Evolutionary conservation across 1,284 basidiomycete species (phyloP).

Genomic region (Tilletia indica): DNA sequence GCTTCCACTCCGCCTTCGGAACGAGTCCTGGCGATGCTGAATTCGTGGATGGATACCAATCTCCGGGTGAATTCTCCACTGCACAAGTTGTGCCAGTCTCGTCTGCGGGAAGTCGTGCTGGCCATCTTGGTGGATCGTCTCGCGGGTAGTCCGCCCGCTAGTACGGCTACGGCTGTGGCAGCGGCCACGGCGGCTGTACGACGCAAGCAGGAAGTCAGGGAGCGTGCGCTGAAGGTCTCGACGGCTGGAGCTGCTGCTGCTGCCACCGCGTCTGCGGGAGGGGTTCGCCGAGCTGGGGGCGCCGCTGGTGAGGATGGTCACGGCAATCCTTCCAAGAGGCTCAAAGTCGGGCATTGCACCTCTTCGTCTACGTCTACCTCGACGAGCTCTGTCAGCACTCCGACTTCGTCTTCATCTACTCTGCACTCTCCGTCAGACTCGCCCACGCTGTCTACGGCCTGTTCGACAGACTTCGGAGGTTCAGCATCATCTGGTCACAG

Average conservation of each 20-base stretch:
- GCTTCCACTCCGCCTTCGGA: constrained; percentile 28
- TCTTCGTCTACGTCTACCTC: neutral
- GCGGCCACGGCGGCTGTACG: neutral
- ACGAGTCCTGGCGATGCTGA: constrained; percentile 35
- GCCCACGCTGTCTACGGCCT: neutral
- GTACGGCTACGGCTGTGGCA: constrained; percentile 16
- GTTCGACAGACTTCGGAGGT: neutral
- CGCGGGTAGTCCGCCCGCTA: constrained; percentile 10
- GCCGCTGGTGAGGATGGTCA: neutral
- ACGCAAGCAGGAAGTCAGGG: constrained; percentile 21
- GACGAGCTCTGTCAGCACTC: neutral
- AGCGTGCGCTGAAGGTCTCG: neutral
- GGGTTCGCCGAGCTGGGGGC: no score
- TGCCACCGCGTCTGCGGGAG: neutral
- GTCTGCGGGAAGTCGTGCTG: constrained; percentile 34
- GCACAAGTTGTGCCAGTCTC: constrained; percentile 41
- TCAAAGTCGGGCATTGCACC: neutral
- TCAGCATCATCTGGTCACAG: neutral
- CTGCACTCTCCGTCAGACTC: neutral
- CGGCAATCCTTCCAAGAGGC: neutral
- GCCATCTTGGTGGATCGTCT: constrained; percentile 31
- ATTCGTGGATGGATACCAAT: constrained; percentile 45
- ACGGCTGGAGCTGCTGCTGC: neutral
- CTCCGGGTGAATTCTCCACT: constrained; percentile 32
- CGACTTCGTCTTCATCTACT: no score